Evolutionary conservation across 164 flowering plant genomes (phyloP), one percentile per base, ranked within the genome.

Genomic region (Liriodendron chinense): DNA sequence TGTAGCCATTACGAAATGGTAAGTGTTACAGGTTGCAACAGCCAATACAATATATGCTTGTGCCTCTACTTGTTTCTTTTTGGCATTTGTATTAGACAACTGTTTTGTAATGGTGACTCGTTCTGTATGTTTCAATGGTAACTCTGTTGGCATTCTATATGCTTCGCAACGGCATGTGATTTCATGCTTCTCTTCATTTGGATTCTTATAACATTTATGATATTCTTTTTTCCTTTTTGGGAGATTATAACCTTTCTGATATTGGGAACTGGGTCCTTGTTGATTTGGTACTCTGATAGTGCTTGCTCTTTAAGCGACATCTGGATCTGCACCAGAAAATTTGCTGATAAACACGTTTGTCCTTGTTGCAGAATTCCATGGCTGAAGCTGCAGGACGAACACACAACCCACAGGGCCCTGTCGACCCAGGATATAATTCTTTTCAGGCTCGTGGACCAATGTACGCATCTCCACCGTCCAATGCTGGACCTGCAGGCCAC

Each of bases 341-440:
- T 65, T 1, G 26, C 47, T 67, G 47, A 67, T 16, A 53, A 53
- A 53, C 16, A 16, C 26, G 3, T 14, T 67, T 26, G 9, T 26
- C 3, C 10, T 34, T 72, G 49, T 49, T 77, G 81, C 87, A 87
- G 90, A 87, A 85, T 77, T 84, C 78, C 76, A 78, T 87, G 84
- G 88, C 85, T 66, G 88, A 86, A 49, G 88, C 90, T 76, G 84
- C 86, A 63, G 80, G 74, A 25, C 14, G 78, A 22, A 50, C 77
- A 5, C 85, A 74, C 74, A 84, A 83, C 72, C 70, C 73, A 47
- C 34, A 43, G 0, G 79, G 76, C 50, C 77, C 82, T 47, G 57
- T 75, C 47, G 83, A 74, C 67, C 82, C 80, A 2, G 77, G 80
- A 2, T 78, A 82, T 73, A 75, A 75, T 72, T 68, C 86, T 8